A percentile compares a stretch with the other conserved stretches of the same genome.
Evolutionary conservation across 2,329 filamentous ascomycete species (phyloP).

Genomic region (Microcyclospora pomicola): DNA sequence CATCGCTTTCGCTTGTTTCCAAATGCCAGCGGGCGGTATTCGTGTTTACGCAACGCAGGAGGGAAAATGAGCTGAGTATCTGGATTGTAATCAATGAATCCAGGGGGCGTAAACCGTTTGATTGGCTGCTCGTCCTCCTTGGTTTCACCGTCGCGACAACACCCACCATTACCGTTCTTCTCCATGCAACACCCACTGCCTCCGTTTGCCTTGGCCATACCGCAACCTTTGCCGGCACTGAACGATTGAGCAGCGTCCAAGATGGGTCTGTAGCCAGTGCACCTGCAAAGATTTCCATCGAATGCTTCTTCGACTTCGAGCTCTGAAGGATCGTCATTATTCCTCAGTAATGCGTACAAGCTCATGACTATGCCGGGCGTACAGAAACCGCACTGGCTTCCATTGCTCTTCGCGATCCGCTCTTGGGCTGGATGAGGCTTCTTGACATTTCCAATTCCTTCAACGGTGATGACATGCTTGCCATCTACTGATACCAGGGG

Average conservation of each 20-base stretch:
- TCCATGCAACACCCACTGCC: constrained; percentile 61
- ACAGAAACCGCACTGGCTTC: constrained; percentile 90
- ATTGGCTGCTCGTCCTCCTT: constrained; percentile 33
- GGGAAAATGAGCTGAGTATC: constrained; percentile 95
- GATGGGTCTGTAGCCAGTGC: constrained; percentile 89
- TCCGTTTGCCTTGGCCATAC: constrained; percentile 43
- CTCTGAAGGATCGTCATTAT: constrained; percentile 62
- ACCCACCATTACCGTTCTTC: constrained; percentile 34
- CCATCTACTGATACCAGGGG: constrained; percentile 87
- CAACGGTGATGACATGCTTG: constrained; percentile 95
- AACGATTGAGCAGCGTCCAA: constrained; percentile 90
- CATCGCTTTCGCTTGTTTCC: constrained; percentile 91
- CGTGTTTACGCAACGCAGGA: constrained; percentile 66
- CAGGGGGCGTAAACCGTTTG: constrained; percentile 65
- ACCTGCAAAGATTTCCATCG: constrained; percentile 89
- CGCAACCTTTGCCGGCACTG: constrained; percentile 43
- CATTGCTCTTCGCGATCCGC: constrained; percentile 78
- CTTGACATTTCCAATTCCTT: constrained; percentile 83
- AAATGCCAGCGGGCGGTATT: constrained; percentile 69
- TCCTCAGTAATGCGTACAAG: constrained; percentile 80
- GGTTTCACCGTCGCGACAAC: constrained; percentile 37
- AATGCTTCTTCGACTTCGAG: constrained; percentile 90
- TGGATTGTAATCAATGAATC: constrained; percentile 86
- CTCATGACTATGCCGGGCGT: constrained; percentile 98
- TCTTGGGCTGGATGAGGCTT: constrained; percentile 82